These are phyloP conservation scores for Hygrophorus russula DNA, from an alignment of 768 basidiomycete genomes.

Conservation along the genomic window DNA sequence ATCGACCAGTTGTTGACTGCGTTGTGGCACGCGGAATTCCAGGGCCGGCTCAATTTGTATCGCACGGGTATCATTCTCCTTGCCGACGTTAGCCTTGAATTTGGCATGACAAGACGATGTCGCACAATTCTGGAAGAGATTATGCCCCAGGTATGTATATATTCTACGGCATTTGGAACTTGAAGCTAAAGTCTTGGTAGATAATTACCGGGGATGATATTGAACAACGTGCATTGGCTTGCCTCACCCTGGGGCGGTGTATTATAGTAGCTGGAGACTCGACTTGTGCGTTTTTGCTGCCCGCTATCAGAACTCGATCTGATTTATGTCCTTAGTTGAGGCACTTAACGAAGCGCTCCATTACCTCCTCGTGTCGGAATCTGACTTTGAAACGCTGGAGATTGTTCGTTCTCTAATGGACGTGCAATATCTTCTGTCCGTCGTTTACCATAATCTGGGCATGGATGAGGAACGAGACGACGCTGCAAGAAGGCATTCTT, in stretches of 20 bases:
- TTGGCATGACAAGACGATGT: constrained; percentile 60
- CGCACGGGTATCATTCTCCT: constrained; percentile 60
- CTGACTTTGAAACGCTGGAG: constrained; percentile 50
- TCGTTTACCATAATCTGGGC: constrained; percentile 62
- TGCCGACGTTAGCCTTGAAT: constrained; percentile 71
- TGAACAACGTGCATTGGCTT: constrained; percentile 68
- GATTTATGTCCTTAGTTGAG: constrained; percentile 16
- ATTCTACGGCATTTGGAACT: not conserved
- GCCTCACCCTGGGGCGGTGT: constrained; percentile 64
- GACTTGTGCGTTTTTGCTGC: constrained; percentile 24
- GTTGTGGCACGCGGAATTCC: constrained; percentile 74
- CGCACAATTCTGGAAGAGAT: constrained; percentile 62
- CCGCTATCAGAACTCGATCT: not conserved
- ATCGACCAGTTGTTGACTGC: constrained; percentile 60
- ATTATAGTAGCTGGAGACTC: constrained; percentile 42
- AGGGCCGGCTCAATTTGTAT: constrained; percentile 55
- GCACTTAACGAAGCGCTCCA: constrained; percentile 45
- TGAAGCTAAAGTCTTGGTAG: constrained; percentile 22
- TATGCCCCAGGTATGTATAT: constrained; percentile 58
- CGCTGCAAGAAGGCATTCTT: constrained; percentile 35
- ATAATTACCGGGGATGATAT: constrained; percentile 60
- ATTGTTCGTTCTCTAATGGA: constrained; percentile 51
- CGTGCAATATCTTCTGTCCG: constrained; percentile 61
- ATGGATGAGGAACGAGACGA: constrained; percentile 44
- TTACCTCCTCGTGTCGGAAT: constrained; percentile 52